These are phyloP conservation scores for Exsudoporus floridanus DNA, from an alignment of 1,284 basidiomycete species.

Conservation along the genomic window DNA sequence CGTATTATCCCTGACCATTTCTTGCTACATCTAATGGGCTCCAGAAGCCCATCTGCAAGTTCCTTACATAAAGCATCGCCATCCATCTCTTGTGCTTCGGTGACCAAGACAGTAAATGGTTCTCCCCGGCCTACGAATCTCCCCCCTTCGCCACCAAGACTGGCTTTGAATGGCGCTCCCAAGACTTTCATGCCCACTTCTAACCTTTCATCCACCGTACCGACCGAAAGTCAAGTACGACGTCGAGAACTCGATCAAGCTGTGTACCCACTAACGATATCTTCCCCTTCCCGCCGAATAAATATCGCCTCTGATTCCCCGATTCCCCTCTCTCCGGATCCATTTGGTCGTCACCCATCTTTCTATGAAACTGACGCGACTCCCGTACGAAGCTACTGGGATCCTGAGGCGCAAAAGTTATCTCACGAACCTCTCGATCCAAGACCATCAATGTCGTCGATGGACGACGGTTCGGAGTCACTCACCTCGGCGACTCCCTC, in stretches of 20 bases:
- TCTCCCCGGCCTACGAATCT: constrained; percentile 22
- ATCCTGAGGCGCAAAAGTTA: constrained; percentile 31
- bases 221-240: constrained; percentile 52
- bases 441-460: constrained; percentile 27
- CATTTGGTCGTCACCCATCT: constrained; percentile 70
- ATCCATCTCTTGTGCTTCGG: constrained; percentile 42
- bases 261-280: constrained; percentile 44
- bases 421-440: constrained; percentile 22
- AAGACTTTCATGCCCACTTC: constrained; percentile 40
- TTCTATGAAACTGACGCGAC: constrained; percentile 36
- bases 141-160: constrained; percentile 52
- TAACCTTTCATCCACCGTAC: constrained; percentile 35
- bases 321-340: constrained; percentile 76
- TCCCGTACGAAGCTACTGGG: constrained; percentile 42
- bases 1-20: constrained; percentile 9
- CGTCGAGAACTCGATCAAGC: constrained; percentile 51
- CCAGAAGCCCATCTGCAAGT: constrained; percentile 9
- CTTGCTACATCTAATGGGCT: constrained; percentile 14
- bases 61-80: constrained; percentile 43
- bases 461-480: constrained; percentile 18
- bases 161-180: constrained; percentile 66
- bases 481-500: constrained; percentile 35
- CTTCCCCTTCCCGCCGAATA: constrained; percentile 25
- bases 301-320: constrained; percentile 42
- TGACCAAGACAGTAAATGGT: constrained; percentile 11